Evolutionary conservation across 768 basidiomycete genomes (phyloP).

Genomic region (Hygrocybe coccinea): DNA sequence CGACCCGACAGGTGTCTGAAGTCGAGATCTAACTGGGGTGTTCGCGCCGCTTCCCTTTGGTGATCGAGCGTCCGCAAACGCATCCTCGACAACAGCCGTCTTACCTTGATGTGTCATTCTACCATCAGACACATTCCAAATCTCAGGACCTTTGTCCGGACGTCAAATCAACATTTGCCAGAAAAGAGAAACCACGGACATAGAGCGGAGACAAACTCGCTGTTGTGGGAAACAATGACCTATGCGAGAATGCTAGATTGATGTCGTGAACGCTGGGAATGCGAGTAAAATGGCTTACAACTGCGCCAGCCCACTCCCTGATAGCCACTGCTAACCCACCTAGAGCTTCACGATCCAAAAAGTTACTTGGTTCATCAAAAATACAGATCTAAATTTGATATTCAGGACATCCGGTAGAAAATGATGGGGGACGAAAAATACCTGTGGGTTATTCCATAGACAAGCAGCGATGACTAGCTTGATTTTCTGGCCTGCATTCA

Average conservation of each 20-base stretch:
- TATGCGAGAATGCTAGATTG: conserved; percentile 27
- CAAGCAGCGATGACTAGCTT: conserved; percentile 93
- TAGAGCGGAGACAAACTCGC: conserved; percentile 78
- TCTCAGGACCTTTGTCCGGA: conserved; percentile 65
- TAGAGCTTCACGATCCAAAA: conserved; percentile 92
- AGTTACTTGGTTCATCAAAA: conserved; percentile 92
- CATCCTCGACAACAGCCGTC: conserved; percentile 77
- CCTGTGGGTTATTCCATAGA: conserved; percentile 94
- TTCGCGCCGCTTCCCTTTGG: conserved; percentile 66
- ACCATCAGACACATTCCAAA: conserved; percentile 90
- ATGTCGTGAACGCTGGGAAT: conserved; percentile 1
- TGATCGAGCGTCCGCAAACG: conserved; percentile 65
- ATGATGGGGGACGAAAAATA: conserved; percentile 24
- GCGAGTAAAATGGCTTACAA: conserved; percentile 46
- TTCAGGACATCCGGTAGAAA: conserved; percentile 9
- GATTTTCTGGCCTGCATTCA: conserved; percentile 81
- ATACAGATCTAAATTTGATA: conserved; percentile 51
- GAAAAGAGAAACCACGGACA: conserved; percentile 46
- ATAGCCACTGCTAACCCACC: conserved; percentile 95
- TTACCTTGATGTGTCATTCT: conserved; percentile 87
- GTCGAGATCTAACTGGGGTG: conserved; percentile 65
- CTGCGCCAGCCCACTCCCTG: conserved; percentile 89
- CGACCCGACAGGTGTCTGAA: conserved; percentile 68
- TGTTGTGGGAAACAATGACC: conserved; percentile 96
- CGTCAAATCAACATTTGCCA: conserved; percentile 15